Base-by-base conservation (phyloP, 2,329 filamentous ascomycete species). In the Colletotrichum limetticola region DNA sequence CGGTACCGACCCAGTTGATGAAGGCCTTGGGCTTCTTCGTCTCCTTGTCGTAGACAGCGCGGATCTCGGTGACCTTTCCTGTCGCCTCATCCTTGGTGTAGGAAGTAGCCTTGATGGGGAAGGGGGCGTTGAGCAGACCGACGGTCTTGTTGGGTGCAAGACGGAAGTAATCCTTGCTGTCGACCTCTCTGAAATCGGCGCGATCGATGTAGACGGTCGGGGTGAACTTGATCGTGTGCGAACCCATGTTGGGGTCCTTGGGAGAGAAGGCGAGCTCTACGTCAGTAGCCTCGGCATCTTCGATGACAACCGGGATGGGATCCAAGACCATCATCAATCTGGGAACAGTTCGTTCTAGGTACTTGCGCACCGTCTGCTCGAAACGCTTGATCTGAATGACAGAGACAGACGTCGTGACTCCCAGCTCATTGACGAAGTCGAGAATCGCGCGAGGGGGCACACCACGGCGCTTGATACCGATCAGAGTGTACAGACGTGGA, bases 281-380 rank as follows among this genome's bases (percentile, higher is more conserved):
- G 7, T 81, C 83, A 35, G 94, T 90, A 64, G 93, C 87, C 66
- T 94, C 92, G 0, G 93, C 87, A 78, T 96, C 93, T 76, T 97
- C 93, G 72, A 98, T 95, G 35, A 94, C 86, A 14, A 98, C 91
- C 42, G 91, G 92, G 58, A 98, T 86, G 0, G 96, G 96, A 76
- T 98, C 95, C 24, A 98, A 88, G 2, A 98, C 91, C 35, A 98
- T 88, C 93, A 97, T 97, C 14, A 98, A 88, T 30, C 96, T 92
- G 2, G 96, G 95, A 0, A 98, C 95, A 0, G 94, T 95, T 61
- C 90, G 90, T 81, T 98, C 96, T 16, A 98, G 91, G 80, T 98
- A 97, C 75, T 91, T 91, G 26, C 96, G 91, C 73, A 98, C 91
- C 0, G 91, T 92, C 79, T 96, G 91, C 79, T 98, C 96, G 74